These are phyloP conservation scores for Senna siamea DNA, from an alignment of 306 rosid genomes.

Conservation along the genomic window DNA sequence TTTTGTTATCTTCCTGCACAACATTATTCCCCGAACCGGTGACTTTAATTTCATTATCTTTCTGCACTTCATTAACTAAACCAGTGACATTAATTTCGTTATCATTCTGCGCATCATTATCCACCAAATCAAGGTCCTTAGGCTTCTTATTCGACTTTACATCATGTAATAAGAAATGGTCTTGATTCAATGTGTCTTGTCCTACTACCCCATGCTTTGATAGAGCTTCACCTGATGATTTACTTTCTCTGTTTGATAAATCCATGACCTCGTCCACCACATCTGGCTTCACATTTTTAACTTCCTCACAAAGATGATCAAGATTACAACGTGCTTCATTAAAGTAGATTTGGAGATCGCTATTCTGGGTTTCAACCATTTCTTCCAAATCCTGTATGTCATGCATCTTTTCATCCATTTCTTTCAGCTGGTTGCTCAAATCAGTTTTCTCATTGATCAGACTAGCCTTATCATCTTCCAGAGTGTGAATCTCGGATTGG, in stretches of 20 bases:
- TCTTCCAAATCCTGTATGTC: slow-evolving; percentile 58
- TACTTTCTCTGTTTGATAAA: slow-evolving; percentile 33
- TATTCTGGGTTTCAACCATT: slow-evolving; percentile 59
- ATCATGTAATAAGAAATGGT: slow-evolving; percentile 32
- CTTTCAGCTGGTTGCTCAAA: slow-evolving; percentile 57
- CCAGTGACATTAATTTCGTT: slow-evolving; percentile 35
- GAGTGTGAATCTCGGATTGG: slow-evolving; percentile 59
- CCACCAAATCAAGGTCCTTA: slow-evolving; percentile 27
- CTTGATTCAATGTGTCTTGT: slow-evolving; percentile 39
- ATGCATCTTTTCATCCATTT: slow-evolving; percentile 66
- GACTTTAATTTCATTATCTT: slow-evolving; percentile 9
- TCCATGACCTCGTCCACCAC: slow-evolving; percentile 47
- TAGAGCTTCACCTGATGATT: slow-evolving; percentile 36
- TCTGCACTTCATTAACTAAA: slow-evolving; percentile 25
- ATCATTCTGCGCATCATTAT: slow-evolving; percentile 26
- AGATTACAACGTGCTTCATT: slow-evolving; percentile 63
- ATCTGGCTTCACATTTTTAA: slow-evolving; percentile 52
- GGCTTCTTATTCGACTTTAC: slow-evolving; percentile 37
- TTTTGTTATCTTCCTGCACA: background rate
- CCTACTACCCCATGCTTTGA: slow-evolving; percentile 36
- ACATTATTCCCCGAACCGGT: too few relatives aligned
- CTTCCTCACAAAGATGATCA: slow-evolving; percentile 58
- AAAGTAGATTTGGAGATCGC: slow-evolving; percentile 63
- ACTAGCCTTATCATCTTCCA: slow-evolving; percentile 69
- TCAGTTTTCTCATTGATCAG: slow-evolving; percentile 53